These are phyloP conservation scores for Botrytis pseudocinerea DNA, from an alignment of 2,329 filamentous ascomycete species.

Conservation along the genomic window DNA sequence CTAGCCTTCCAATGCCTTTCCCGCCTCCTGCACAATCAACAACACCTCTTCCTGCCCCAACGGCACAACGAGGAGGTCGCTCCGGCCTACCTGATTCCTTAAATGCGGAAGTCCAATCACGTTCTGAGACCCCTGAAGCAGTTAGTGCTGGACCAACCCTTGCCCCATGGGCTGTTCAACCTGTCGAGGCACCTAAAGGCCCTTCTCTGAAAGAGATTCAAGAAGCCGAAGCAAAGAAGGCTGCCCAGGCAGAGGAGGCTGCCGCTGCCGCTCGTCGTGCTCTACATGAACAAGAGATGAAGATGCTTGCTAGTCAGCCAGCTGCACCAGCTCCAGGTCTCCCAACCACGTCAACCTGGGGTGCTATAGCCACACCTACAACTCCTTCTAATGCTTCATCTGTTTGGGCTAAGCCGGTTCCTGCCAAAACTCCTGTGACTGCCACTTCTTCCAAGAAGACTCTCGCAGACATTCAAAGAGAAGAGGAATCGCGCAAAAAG, in stretches of 20 bases:
- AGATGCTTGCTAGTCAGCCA: slow-evolving; percentile 55
- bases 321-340: slow-evolving; percentile 71
- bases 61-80: slow-evolving; percentile 79
- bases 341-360: slow-evolving; percentile 85
- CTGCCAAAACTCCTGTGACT: slow-evolving; percentile 44
- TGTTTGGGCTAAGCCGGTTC: slow-evolving; percentile 52
- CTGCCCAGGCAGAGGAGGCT: slow-evolving; percentile 81
- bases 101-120: slow-evolving; percentile 64
- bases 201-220: slow-evolving; percentile 96
- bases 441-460: slow-evolving; percentile 71
- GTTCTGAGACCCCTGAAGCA: slow-evolving; percentile 72
- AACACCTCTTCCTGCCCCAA: slow-evolving; percentile 84
- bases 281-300: slow-evolving; percentile 76
- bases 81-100: slow-evolving; percentile 80
- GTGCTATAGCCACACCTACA: slow-evolving; percentile 43
- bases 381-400: slow-evolving; percentile 37
- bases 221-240: slow-evolving; percentile 89
- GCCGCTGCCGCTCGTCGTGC: slow-evolving; percentile 76
- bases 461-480: slow-evolving; percentile 91
- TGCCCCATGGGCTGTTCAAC: slow-evolving; percentile 93
- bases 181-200: slow-evolving; percentile 71
- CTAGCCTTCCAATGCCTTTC: slow-evolving; percentile 75
- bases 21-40: slow-evolving; percentile 67
- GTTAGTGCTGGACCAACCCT: slow-evolving; percentile 60
- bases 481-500: slow-evolving; percentile 88